Conservation (phyloP, 768 basidiomycete species). For the Russula emetica region DNA sequence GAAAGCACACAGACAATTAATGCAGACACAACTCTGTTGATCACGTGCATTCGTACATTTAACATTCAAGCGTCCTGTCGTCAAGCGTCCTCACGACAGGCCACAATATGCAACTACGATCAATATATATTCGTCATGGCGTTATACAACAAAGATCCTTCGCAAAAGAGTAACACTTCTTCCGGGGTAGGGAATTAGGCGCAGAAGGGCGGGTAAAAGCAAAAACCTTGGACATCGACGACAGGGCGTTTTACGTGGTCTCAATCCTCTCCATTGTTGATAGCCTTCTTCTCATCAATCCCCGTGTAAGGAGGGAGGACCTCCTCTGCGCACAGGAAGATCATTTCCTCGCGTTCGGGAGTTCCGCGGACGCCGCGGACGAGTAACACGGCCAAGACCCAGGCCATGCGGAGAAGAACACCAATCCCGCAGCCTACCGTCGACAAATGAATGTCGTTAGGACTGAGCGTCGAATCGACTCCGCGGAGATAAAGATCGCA, state of each 20-base stretch:
- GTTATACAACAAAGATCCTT: background rate
- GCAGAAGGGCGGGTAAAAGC: background rate
- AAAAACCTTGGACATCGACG: too few relatives aligned
- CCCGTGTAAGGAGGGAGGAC: conserved; percentile 8
- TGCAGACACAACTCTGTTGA: background rate
- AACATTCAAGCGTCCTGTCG: too few relatives aligned
- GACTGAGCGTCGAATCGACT: background rate
- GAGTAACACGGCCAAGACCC: conserved; percentile 60
- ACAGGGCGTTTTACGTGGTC: background rate
- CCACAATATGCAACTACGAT: background rate
- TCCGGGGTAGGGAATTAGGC: background rate
- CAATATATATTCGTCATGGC: background rate
- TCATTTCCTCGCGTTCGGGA: conserved; percentile 36
- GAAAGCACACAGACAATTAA: background rate
- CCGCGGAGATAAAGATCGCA: conserved; percentile 31
- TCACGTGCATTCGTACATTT: background rate
- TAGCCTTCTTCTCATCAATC: conserved; percentile 13
- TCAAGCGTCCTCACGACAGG: too few relatives aligned
- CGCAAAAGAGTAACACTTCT: background rate
- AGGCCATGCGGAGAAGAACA: conserved; percentile 76
- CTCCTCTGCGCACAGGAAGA: conserved; percentile 21
- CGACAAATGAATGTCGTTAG: background rate
- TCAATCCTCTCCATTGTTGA: background rate
- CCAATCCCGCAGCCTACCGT: conserved; percentile 74
- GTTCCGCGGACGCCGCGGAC: conserved; percentile 49